Conservation (phyloP, 306 rosid species). For the Gynostemma pentaphyllum region DNA sequence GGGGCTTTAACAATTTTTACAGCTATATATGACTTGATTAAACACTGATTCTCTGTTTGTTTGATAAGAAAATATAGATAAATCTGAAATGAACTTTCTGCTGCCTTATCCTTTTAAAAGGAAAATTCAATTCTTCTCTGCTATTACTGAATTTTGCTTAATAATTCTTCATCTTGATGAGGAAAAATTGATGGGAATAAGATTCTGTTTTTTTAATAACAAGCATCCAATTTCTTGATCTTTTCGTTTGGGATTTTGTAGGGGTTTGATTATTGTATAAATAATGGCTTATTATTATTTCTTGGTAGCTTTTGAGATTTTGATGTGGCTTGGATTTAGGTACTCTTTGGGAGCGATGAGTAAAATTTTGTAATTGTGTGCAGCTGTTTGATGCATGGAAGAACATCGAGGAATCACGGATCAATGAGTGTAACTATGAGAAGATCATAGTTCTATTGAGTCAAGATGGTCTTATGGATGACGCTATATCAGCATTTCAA, state of each 20-base stretch:
- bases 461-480: slow-evolving; percentile 47
- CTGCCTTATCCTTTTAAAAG: not conserved
- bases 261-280: not conserved
- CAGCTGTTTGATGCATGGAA: slow-evolving; percentile 66
- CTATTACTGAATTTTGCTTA: not conserved
- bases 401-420: slow-evolving; percentile 40
- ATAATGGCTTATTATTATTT: no score
- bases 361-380: slow-evolving; percentile 16
- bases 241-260: not conserved
- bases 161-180: not conserved
- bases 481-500: slow-evolving; percentile 30
- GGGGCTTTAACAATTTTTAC: not conserved
- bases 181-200: not conserved
- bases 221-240: not conserved
- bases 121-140: not conserved
- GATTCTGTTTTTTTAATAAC: not conserved
- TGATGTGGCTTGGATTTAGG: not conserved
- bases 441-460: slow-evolving; percentile 36
- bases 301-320: not conserved
- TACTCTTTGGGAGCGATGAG: not conserved
- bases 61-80: not conserved
- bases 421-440: slow-evolving; percentile 40
- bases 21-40: not conserved
- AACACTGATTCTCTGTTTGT: not conserved
- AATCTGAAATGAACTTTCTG: not conserved